phyloP scores from a whole-genome alignment of 495 filamentous ascomycete genomes.

The Pseudotulostoma volvatum region DNA sequence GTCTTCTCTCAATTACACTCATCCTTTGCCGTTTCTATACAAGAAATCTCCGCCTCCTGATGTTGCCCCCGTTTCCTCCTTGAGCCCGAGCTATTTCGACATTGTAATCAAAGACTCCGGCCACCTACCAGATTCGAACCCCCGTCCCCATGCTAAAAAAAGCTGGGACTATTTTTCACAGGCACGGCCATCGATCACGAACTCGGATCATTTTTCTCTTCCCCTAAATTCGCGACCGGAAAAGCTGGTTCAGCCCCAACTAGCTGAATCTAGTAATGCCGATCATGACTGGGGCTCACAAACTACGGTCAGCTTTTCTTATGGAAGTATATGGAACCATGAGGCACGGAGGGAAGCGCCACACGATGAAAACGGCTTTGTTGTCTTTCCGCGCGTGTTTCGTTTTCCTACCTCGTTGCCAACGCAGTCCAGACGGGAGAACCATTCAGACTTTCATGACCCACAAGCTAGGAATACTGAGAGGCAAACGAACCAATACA shows the following conservation, averaged over 20 bases:
- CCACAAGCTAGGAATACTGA: too few species aligned
- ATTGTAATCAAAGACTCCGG: constrained; percentile 43
- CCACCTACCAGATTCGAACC: constrained; percentile 43
- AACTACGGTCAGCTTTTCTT: too few species aligned
- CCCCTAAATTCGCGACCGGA: background rate
- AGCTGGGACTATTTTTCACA: constrained; percentile 59
- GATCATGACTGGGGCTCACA: too few species aligned
- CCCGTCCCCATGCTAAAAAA: constrained; percentile 37
- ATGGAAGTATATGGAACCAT: too few species aligned
- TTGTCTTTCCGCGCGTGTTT: background rate
- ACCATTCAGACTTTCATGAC: background rate
- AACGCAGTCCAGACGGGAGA: background rate
- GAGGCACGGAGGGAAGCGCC: too few species aligned
- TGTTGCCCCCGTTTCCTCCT: constrained; percentile 21
- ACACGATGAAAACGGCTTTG: background rate
- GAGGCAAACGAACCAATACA: too few species aligned
- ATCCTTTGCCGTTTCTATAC: constrained; percentile 7
- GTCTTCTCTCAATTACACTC: constrained; percentile 30
- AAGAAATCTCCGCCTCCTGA: constrained; percentile 5
- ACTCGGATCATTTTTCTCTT: constrained; percentile 9
- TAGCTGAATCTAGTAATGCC: too few species aligned
- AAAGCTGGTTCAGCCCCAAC: background rate
- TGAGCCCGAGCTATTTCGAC: constrained; percentile 75
- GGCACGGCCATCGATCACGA: constrained; percentile 47
- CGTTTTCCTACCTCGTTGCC: background rate